Base-by-base conservation (phyloP, 352 stramenopile genomes). In the Pythium phragmiticola region DNA sequence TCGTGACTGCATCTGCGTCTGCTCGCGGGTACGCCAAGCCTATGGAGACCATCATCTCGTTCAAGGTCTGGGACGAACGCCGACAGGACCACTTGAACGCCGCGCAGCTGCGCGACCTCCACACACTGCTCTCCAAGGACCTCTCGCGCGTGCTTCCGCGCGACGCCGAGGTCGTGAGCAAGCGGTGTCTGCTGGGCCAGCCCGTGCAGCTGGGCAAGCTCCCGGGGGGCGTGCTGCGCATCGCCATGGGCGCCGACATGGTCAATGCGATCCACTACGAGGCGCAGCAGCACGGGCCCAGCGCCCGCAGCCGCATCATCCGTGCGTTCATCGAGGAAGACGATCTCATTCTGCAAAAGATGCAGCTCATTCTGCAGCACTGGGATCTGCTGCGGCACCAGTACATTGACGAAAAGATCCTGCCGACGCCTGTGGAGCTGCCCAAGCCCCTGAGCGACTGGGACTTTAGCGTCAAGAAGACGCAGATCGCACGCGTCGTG, bases 211-310 rank as follows among this genome's bases (percentile, higher is more conserved):
- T 94, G 0, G 82, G 84, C 21, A 88, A 90, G 70, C 80, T 72
- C 39, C 56, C 60, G 0, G 74, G 75, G 41, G 78, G 75, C 46
- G 84, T 96, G 8, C 36, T 96, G 39, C 82, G 88, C n/a, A 92
- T 95, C 57, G 88, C 88, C 0, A 74, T 96, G 33, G 86, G 88
- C 13, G 88, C 88, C 23, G 88, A 95, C 57, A 96, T 96, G 84
- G 74, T 95, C 46, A 94, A 94, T 51, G 54, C 59, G 17, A 77
- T 89, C 48, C 82, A 85, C 66, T 71, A 74, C 58, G 26, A 30
- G 26, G 26, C 26, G 26, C 70, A 72, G 16, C 70, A 76, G 26
- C 69, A 69, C 36, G 63, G 57, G 12, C 69, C 78, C 43, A 71
- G 75, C 17, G 67, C 67, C 36, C 76, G 71, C 42, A 51, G 30